Evolutionary conservation across 2,329 filamentous ascomycete species (phyloP), one percentile per base, ranked within the genome.

Genomic region (Tolypocladium album): DNA sequence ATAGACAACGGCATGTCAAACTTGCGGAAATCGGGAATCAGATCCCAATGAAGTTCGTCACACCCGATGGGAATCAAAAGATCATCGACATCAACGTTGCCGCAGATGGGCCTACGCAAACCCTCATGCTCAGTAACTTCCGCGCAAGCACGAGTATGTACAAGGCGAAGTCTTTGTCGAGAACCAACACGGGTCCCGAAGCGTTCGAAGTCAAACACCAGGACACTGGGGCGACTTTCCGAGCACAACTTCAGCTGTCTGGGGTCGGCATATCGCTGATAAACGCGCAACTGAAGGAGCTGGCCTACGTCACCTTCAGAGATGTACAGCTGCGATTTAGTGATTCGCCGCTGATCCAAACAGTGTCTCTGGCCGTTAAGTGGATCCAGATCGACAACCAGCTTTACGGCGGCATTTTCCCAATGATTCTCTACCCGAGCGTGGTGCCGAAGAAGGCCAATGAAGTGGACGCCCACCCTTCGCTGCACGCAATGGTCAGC

Each of bases 371-470:
- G 57, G 90, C 91, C 0, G 88, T 97, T 71, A 97, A 99, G 73
- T 99, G 95, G 95, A 94, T 99, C 36, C 94, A 99, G 74, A 90
- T 99, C 67, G 94, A 99, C 75, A 99, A 99, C 67, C 94, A 99
- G 73, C 84, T 99, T 17, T 99, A 99, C 69, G 95, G 95, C 36
- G 94, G 95, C 34, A 92, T 99, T 66, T 99, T 99, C 80, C 94
- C 94, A 0, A 96, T 99, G 76, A 86, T 99, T 38, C 80, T 99
- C 60, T 99, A 99, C 71, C 94, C 94, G 7, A 97, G 92, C 74
- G 94, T 99, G 12, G 94, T 99, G 20, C 93, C 94, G 0, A 97
- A 97, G 81, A 94, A 92, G 64, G 92, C 91, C 42, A 92, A 94
- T 69, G 94, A 99, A 73, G 94, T 96, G 71, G 94, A 97, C 64